Percentiles rank a stretch among this genome's conserved stretches.
Conservation (phyloP, 768 basidiomycete genomes). For the Boletus vinaceobasis region DNA sequence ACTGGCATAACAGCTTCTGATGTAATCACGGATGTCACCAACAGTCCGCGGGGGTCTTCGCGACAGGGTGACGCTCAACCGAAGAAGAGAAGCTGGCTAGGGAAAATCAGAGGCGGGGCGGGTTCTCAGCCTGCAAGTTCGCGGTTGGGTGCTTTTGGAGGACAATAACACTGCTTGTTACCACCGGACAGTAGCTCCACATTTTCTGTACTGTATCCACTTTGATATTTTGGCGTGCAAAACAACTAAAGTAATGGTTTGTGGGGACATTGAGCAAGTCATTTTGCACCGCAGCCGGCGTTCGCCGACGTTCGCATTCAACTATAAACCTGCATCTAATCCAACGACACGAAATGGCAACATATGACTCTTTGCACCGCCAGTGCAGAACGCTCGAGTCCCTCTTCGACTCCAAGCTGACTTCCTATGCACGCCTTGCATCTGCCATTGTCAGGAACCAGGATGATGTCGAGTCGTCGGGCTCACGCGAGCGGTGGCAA, state of each 20-base stretch:
- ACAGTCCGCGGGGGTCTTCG: constrained; percentile 47
- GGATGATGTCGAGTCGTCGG: constrained; percentile 64
- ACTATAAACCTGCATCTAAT: not conserved
- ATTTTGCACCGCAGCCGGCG: constrained; percentile 12
- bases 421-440: constrained; percentile 85
- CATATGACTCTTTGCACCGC: constrained; percentile 84
- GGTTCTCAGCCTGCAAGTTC: constrained; percentile 18
- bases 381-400: constrained; percentile 94
- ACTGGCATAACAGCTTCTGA: constrained; percentile 36
- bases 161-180: constrained; percentile 23
- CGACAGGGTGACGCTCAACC: constrained; percentile 21
- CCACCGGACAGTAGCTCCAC: constrained; percentile 9
- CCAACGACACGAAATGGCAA: constrained; percentile 48
- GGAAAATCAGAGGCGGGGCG: constrained; percentile 55
- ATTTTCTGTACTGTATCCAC: constrained; percentile 17
- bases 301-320: constrained; percentile 6
- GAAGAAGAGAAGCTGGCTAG: constrained; percentile 67
- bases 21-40: constrained; percentile 59
- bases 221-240: not conserved
- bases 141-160: constrained; percentile 20
- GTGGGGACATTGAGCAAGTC: not conserved
- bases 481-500: constrained; percentile 69
- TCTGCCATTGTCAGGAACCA: constrained; percentile 54
- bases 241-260: not conserved
- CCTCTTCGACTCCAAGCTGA: constrained; percentile 86